A percentile compares a stretch with the other conserved stretches of the same genome.
These are phyloP conservation scores for Talaromyces sp. DNA, from an alignment of 2,329 filamentous ascomycete species.

Conservation along the genomic window DNA sequence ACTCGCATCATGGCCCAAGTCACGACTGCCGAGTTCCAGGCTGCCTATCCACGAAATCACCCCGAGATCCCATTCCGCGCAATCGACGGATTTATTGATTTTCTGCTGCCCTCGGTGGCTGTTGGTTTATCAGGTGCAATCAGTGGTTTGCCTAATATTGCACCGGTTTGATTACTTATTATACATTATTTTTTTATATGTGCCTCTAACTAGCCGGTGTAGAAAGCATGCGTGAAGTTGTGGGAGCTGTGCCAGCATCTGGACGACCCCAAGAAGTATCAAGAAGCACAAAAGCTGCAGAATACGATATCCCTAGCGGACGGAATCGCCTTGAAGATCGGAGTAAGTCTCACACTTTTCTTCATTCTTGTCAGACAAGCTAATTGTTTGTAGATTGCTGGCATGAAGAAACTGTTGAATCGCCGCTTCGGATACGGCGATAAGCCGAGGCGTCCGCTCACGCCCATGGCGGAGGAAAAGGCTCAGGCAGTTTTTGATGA, in stretches of 20 bases:
- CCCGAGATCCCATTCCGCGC: constrained; percentile 3
- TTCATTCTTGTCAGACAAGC: background rate
- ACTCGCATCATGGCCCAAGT: constrained; percentile 6
- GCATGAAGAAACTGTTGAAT: background rate
- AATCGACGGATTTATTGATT: constrained; percentile 7
- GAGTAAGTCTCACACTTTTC: background rate
- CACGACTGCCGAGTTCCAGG: constrained; percentile 1
- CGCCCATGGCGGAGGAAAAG: background rate
- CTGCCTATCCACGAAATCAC: background rate
- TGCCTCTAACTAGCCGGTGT: background rate
- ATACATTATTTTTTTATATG: too few species aligned
- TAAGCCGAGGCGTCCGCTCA: background rate
- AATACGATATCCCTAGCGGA: constrained; percentile 2
- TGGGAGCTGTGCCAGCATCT: constrained; percentile 1
- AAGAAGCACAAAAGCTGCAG: constrained; percentile 2
- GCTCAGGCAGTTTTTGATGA: background rate
- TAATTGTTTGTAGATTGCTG: background rate
- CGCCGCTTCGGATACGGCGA: background rate
- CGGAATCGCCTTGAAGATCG: background rate
- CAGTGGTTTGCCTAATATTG: constrained; percentile 3
- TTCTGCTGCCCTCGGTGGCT: constrained; percentile 2
- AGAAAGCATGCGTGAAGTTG: constrained; percentile 4
- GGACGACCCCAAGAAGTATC: background rate
- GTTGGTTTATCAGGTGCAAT: constrained; percentile 3
- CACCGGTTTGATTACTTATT: background rate